A percentile compares a stretch with the other conserved stretches of the same genome.
These are phyloP conservation scores for Dioscorea dumetorum DNA, from an alignment of 106 monocot genomes.

Conservation along the genomic window DNA sequence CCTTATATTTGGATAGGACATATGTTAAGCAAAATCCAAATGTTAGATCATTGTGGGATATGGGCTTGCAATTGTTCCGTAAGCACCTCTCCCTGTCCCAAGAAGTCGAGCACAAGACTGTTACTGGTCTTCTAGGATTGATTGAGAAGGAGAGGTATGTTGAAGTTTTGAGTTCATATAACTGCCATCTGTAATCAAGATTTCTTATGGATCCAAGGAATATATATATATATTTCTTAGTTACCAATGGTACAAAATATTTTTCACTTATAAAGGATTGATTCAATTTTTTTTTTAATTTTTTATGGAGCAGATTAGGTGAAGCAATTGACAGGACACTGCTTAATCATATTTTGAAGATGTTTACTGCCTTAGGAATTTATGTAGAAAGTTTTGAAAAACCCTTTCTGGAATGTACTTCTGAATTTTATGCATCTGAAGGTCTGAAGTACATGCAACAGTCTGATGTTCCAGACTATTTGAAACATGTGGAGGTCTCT, in stretches of 20 bases:
- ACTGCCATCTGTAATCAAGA: neutral
- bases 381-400: slow-evolving; percentile 91
- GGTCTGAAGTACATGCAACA: slow-evolving; percentile 95
- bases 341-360: slow-evolving; percentile 92
- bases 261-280: no score
- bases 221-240: no score
- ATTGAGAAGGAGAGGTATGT: slow-evolving; percentile 96
- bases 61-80: slow-evolving; percentile 91
- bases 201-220: no score
- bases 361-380: slow-evolving; percentile 97
- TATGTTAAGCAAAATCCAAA: slow-evolving; percentile 86
- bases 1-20: slow-evolving; percentile 89
- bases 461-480: slow-evolving; percentile 87
- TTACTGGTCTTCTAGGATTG: slow-evolving; percentile 81
- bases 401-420: slow-evolving; percentile 83
- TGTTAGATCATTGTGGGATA: slow-evolving; percentile 93
- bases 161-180: neutral
- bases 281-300: neutral
- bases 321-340: slow-evolving; percentile 86
- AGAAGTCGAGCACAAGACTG: slow-evolving; percentile 92
- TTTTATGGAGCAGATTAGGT: slow-evolving; percentile 57
- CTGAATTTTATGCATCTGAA: slow-evolving; percentile 97
- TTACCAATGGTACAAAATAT: no score
- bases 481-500: slow-evolving; percentile 92
- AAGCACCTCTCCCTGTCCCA: slow-evolving; percentile 69